phyloP scores from a whole-genome alignment of 768 basidiomycete genomes.

The Boletus coccyginus region DNA sequence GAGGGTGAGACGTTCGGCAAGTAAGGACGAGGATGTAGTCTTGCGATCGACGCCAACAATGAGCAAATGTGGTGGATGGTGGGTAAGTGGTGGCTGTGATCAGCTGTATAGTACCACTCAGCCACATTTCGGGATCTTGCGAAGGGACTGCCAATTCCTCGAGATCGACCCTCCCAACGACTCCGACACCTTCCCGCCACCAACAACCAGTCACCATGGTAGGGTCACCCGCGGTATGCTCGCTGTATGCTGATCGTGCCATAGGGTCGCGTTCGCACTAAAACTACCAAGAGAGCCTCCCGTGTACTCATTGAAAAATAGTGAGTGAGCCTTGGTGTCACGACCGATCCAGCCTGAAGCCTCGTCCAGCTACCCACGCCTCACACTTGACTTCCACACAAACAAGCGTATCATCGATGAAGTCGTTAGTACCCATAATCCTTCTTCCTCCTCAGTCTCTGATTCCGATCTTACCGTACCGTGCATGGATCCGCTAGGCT shows the following conservation, averaged over 20 bases:
- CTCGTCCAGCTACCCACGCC: slow-evolving; percentile 82
- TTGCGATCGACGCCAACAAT: neutral
- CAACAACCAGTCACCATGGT: slow-evolving; percentile 49
- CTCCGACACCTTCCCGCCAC: slow-evolving; percentile 25
- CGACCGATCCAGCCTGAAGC: neutral
- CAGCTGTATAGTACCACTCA: slow-evolving; percentile 25
- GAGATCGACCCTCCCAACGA: slow-evolving; percentile 1
- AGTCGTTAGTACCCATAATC: slow-evolving; percentile 60
- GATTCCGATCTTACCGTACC: neutral
- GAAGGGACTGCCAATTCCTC: neutral
- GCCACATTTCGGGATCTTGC: slow-evolving; percentile 25
- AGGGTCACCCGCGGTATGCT: slow-evolving; percentile 5
- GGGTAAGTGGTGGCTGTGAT: slow-evolving; percentile 22
- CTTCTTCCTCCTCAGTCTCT: neutral
- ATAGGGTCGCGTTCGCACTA: slow-evolving; percentile 99
- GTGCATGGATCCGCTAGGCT: slow-evolving; percentile 48
- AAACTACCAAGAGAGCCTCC: slow-evolving; percentile 99
- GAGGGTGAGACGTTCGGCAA: neutral
- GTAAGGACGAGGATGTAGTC: neutral
- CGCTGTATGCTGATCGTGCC: slow-evolving; percentile 5
- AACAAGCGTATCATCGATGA: slow-evolving; percentile 99
- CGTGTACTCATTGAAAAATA: slow-evolving; percentile 99
- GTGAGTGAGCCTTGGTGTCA: slow-evolving; percentile 43
- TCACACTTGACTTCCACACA: slow-evolving; percentile 99
- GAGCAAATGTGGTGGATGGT: neutral